Conservation (phyloP, 768 basidiomycete species). For the Scleroderma citrinum region DNA sequence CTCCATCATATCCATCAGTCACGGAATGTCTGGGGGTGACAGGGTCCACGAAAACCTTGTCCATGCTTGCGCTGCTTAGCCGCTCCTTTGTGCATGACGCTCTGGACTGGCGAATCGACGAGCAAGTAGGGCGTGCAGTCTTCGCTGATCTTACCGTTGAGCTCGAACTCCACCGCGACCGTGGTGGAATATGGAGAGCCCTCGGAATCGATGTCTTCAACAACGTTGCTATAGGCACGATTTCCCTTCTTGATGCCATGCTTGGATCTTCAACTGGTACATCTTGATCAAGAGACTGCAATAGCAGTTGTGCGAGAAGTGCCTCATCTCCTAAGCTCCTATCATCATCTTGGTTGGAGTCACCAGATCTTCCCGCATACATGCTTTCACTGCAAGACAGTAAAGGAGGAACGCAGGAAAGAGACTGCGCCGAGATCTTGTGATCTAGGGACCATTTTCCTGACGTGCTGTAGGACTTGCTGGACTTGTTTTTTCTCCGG, state of each 20-base stretch:
- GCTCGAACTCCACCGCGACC: constrained; percentile 28
- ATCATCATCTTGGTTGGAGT: constrained; percentile 9
- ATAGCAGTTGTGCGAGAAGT: constrained; percentile 23
- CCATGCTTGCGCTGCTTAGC: too few species aligned
- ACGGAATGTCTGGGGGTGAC: neutral
- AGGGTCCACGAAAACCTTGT: too few species aligned
- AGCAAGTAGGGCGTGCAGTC: neutral
- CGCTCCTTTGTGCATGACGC: too few species aligned
- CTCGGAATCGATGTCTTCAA: constrained; percentile 11
- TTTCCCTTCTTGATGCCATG: neutral
- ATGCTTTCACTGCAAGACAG: constrained; percentile 8
- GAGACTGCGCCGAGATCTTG: constrained; percentile 22
- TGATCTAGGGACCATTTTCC: constrained; percentile 19
- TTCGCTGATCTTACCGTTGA: constrained; percentile 21
- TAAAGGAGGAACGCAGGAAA: constrained; percentile 14
- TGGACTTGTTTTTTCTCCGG: constrained; percentile 15
- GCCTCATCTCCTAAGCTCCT: constrained; percentile 24
- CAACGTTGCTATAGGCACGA: neutral
- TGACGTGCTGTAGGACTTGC: constrained; percentile 5
- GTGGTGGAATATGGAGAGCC: constrained; percentile 14
- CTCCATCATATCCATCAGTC: neutral
- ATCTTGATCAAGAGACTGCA: constrained; percentile 22
- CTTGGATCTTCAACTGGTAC: neutral
- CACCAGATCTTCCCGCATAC: constrained; percentile 3
- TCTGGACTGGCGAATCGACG: neutral